Evolutionary conservation across 2,329 filamentous ascomycete species (phyloP), one percentile per base, ranked within the genome.

Genomic region (Cryphonectria parasitica): DNA sequence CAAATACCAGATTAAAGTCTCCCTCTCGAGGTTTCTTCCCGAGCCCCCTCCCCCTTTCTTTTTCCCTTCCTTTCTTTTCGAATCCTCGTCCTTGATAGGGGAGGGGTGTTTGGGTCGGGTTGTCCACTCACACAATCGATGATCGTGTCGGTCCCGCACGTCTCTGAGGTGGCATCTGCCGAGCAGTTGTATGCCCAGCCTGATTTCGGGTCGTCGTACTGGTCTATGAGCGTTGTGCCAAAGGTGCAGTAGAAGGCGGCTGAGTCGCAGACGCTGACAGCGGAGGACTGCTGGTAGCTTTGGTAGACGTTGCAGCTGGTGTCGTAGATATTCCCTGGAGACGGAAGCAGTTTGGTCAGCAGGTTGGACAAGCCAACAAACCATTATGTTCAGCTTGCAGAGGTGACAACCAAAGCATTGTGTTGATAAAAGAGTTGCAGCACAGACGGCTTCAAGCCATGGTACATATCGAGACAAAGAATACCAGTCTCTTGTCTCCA

Each of bases 151-250:
- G 66, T 19, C 15, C 66, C 66, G 41, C 66, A 67, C 7, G 56
- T 45, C 39, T 67, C 66, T 3, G 25, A 41, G 4, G 19, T 10
- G 10, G 66, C 25, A n/a, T 67, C 66, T 15, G 39, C 1, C n/a
- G 56, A 8, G 66, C 56, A 62, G 56, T 62, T 67, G 25, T 67
- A 67, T 10, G 66, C 66, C 66, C 66, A 67, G 39, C 66, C 66
- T 7, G 56, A 36, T 7, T 15, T 28, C 17, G 66, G 66, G 17
- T 67, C 66, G 56, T 67, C 66, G 58, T 67, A 67, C 54, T 67
- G 66, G 8, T 25, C 41, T 31, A 67, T 61, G 39, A 49, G 8
- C 11, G 36, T 67, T 39, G 66, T 67, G 41, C 66, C 66, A n/a
- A 62, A 67, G 54, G 39, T 52, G 56, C 56, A 67, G 39, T 62